Evolutionary conservation across 768 basidiomycete species (phyloP), one percentile per base, ranked within the genome.

Genomic region (Amanita rubescens): DNA sequence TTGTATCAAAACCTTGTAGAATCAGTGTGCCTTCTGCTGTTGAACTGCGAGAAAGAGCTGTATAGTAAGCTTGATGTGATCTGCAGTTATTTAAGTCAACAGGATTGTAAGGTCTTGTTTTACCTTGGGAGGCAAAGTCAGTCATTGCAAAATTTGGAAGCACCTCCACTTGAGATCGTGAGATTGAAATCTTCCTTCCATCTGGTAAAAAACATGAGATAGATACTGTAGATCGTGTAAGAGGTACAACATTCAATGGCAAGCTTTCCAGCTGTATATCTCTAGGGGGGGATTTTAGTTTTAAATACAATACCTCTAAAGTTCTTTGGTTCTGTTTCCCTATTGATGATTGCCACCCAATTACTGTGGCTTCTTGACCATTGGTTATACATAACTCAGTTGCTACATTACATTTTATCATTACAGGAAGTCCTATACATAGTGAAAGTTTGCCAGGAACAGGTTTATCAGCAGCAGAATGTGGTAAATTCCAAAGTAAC

Each of bases 101-200:
- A 5, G 63, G 55, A 62, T 69, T 71, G 2, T 41, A 22, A n/a
- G 25, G 12, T 15, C 67, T 25, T 22, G 65, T 65, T 53, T 64
- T 65, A 4, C 67, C 68, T 58, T 70, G 68, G 1, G 62, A 64
- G 1, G 62, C 51, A 57, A 65, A 70, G 51, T 69, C 67, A 4
- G 69, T 69, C 60, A 69, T 68, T 5, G 63, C 60, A 62, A 69
- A 68, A 49, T 65, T 67, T 0, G 61, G 61, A 1, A 62, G 38
- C 2, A 66, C 57, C 15, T 55, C 46, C 2, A 67, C 58, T 55
- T 67, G 66, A 33, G 32, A 41, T 11, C 65, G 14, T 5, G 48
- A 35, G 1, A 69, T 53, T 14, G 35, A 14, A 1, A 66, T 27
- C 8, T 45, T 52, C 0, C 9, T 37, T 48, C 63, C 63, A 54